Percentiles rank a stretch among this genome's conserved stretches.
Conservation (phyloP, 139 green algal species). For the Spirogloea muscicola region DNA sequence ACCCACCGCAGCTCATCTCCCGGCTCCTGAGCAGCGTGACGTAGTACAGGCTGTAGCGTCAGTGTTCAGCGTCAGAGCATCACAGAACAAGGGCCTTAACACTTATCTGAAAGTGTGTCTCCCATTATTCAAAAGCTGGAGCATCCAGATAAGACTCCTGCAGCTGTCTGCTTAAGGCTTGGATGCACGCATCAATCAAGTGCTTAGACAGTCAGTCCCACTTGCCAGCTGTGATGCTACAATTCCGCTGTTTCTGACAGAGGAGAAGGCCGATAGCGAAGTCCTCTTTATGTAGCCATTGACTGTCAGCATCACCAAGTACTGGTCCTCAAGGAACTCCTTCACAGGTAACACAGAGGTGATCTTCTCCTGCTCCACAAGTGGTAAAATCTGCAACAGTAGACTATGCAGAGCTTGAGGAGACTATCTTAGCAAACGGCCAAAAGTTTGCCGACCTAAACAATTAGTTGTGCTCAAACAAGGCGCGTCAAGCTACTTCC, state of each 20-base stretch:
- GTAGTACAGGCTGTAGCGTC: no score
- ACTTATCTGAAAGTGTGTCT: no score
- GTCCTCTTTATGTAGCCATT: slow-evolving; percentile 66
- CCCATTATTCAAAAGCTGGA: no score
- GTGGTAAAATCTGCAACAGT: slow-evolving; percentile 57
- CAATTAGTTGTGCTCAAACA: slow-evolving; percentile 41
- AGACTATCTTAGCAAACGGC: background rate
- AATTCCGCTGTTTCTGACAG: slow-evolving; percentile 38
- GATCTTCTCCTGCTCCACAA: slow-evolving; percentile 51
- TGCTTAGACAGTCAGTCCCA: no score
- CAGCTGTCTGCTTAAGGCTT: no score
- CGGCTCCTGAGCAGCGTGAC: background rate
- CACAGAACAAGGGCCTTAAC: no score
- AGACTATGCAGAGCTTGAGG: background rate
- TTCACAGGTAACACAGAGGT: slow-evolving; percentile 58
- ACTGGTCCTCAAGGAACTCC: slow-evolving; percentile 33
- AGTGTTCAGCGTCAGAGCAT: no score
- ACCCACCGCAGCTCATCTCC: slow-evolving; percentile 11
- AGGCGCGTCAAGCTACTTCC: background rate
- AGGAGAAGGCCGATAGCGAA: slow-evolving; percentile 53
- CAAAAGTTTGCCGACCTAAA: background rate
- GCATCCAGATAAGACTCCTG: no score
- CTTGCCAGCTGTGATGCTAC: slow-evolving; percentile 54
- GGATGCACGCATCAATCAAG: no score
- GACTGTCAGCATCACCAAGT: slow-evolving; percentile 63